phyloP scores from a whole-genome alignment of 2,329 filamentous ascomycete genomes.

The Lomentospora prolificans region DNA sequence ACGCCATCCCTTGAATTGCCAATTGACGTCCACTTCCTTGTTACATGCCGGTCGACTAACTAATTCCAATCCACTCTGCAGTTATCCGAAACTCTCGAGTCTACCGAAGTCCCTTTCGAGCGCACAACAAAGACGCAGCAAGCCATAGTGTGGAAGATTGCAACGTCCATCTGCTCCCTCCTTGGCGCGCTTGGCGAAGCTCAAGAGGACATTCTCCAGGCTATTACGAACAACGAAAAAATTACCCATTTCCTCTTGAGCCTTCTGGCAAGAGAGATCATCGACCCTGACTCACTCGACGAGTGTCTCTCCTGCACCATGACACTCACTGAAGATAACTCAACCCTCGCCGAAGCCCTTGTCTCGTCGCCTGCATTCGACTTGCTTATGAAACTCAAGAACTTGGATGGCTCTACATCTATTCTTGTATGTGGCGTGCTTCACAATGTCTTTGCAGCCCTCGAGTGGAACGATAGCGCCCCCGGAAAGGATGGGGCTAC shows the following conservation, averaged over 20 bases:
- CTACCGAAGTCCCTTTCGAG: constrained; percentile 30
- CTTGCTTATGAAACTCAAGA: constrained; percentile 37
- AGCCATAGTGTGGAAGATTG: constrained; percentile 42
- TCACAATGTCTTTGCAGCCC: constrained; percentile 49
- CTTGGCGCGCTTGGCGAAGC: constrained; percentile 46
- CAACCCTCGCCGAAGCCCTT: constrained; percentile 40
- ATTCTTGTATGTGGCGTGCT: constrained; percentile 51
- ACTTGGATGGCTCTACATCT: constrained; percentile 35
- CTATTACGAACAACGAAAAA: constrained; percentile 37
- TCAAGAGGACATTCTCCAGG: constrained; percentile 49
- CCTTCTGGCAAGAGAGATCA: constrained; percentile 31
- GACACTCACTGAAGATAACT: constrained; percentile 51
- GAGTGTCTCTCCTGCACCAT: constrained; percentile 39
- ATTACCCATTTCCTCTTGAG: constrained; percentile 46
- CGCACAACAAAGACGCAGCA: constrained; percentile 45
- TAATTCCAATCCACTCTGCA: constrained; percentile 15
- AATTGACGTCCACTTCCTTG: background rate
- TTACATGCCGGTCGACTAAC: background rate
- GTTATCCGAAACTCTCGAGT: constrained; percentile 33
- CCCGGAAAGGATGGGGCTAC: constrained; percentile 37
- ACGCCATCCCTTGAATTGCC: background rate
- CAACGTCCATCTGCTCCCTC: constrained; percentile 42
- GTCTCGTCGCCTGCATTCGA: constrained; percentile 42
- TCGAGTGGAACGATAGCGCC: constrained; percentile 42
- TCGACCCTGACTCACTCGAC: constrained; percentile 30